Percentiles rank a stretch among this genome's conserved stretches.
These are phyloP conservation scores for Sicyos edulis DNA, from an alignment of 306 rosid species.

Conservation along the genomic window DNA sequence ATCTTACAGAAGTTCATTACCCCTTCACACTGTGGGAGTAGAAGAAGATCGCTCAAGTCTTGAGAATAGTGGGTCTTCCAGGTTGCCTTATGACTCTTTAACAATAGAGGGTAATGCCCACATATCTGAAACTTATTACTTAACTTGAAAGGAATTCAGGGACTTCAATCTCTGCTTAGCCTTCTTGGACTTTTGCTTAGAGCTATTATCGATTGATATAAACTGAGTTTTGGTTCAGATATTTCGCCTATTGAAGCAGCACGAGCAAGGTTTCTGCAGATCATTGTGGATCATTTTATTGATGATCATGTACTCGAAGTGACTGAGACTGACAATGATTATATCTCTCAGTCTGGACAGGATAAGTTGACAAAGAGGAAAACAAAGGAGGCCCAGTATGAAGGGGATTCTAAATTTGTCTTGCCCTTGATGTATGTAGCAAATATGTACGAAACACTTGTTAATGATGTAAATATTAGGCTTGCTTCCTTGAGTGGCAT, in stretches of 20 bases:
- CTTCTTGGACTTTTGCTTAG: constrained; percentile 15
- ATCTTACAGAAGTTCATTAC: constrained; percentile 50
- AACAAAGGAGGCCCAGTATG: constrained; percentile 59
- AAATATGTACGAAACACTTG: constrained; percentile 81
- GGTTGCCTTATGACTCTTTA: constrained; percentile 45
- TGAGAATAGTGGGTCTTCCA: constrained; percentile 56
- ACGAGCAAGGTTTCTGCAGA: constrained; percentile 72
- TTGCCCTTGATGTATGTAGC: constrained; percentile 96
- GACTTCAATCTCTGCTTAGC: neutral
- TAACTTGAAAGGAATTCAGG: neutral
- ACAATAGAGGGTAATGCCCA: constrained; percentile 50
- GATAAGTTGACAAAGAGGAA: constrained; percentile 77
- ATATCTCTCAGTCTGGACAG: constrained; percentile 43
- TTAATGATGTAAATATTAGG: constrained; percentile 66
- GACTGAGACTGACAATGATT: constrained; percentile 59
- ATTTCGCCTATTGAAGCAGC: constrained; percentile 77
- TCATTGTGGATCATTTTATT: constrained; percentile 78
- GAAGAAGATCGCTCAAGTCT: constrained; percentile 80
- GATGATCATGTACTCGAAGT: constrained; percentile 47
- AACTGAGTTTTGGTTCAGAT: constrained; percentile 44
- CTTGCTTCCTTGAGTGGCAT: constrained; percentile 75
- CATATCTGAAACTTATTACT: neutral
- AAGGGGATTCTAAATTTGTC: constrained; percentile 67
- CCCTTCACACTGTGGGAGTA: constrained; percentile 62
- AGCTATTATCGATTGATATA: constrained; percentile 20